These are phyloP conservation scores for Phytophthora ohioensis DNA, from an alignment of 352 stramenopile species.

Conservation along the genomic window DNA sequence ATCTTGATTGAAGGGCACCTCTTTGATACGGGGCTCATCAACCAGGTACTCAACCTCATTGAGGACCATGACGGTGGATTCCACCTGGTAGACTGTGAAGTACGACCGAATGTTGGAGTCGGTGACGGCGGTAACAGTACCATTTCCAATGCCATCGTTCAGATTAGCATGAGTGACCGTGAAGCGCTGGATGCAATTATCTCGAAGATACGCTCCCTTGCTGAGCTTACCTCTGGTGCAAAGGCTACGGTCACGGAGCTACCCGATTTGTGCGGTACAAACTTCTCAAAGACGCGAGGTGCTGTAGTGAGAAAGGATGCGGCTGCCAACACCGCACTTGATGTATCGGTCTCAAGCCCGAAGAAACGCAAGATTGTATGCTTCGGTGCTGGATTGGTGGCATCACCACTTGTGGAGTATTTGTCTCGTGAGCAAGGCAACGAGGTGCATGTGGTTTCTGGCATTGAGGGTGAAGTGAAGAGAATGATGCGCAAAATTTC, in stretches of 20 bases:
- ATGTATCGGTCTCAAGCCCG: constrained; percentile 58
- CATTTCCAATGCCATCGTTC: constrained; percentile 81
- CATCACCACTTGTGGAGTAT: constrained; percentile 88
- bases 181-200: constrained; percentile 88
- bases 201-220: constrained; percentile 85
- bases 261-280: constrained; percentile 76
- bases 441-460: constrained; percentile 81
- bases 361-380: constrained; percentile 89
- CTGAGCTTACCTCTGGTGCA: constrained; percentile 85
- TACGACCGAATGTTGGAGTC: constrained; percentile 81
- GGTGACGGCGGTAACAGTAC: constrained; percentile 33
- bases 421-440: constrained; percentile 77
- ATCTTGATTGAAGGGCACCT: constrained; percentile 92
- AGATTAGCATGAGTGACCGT: constrained; percentile 80
- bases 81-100: constrained; percentile 92
- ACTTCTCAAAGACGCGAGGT: constrained; percentile 79
- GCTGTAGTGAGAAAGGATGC: constrained; percentile 60
- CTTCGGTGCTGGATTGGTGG: constrained; percentile 88
- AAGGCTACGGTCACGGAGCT: constrained; percentile 88
- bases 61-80: constrained; percentile 90
- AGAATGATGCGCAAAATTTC: constrained; percentile 75
- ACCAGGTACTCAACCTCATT: constrained; percentile 95
- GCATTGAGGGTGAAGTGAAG: constrained; percentile 74
- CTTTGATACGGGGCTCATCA: constrained; percentile 97
- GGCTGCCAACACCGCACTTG: constrained; percentile 42